phyloP scores from a whole-genome alignment of 345 rosid genomes.

The Ailanthus altissimus region DNA sequence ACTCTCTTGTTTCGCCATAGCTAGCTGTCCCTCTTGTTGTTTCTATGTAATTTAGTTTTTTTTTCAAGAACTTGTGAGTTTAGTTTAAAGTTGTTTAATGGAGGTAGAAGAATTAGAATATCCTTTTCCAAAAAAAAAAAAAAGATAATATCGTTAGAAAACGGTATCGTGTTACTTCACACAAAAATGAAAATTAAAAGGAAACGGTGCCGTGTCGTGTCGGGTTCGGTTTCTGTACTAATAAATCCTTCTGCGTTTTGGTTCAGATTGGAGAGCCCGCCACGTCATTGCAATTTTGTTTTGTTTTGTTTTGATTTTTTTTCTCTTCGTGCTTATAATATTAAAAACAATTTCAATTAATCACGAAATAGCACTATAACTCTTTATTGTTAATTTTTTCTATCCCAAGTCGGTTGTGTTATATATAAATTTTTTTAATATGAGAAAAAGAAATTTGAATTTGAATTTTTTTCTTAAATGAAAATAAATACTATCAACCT shows the following conservation, averaged over 20 bases:
- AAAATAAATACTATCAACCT: too few species aligned
- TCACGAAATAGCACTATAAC: too few species aligned
- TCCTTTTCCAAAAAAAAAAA: too few species aligned
- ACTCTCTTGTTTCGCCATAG: slow-evolving; percentile 32
- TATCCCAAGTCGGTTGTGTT: too few species aligned
- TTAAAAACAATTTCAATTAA: too few species aligned
- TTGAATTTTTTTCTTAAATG: too few species aligned
- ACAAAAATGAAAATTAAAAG: too few species aligned
- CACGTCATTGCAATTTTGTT: background rate
- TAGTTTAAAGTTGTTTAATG: background rate
- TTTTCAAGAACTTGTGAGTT: background rate
- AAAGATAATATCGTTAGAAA: background rate
- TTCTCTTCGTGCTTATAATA: too few species aligned
- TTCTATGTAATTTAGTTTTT: background rate
- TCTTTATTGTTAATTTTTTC: too few species aligned
- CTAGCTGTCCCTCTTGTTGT: background rate
- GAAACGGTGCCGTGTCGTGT: background rate
- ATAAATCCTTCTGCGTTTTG: background rate
- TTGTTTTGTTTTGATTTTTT: background rate
- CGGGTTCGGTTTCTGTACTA: background rate
- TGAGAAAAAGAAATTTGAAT: too few species aligned
- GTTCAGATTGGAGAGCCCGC: background rate
- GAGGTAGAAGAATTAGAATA: too few species aligned
- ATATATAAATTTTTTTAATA: too few species aligned
- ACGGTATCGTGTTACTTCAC: background rate